Percentiles rank a stretch among this genome's conserved stretches.
Conservation (phyloP, 805 yeast species). For the Saccharomycopsis oosterbeekiorum region DNA sequence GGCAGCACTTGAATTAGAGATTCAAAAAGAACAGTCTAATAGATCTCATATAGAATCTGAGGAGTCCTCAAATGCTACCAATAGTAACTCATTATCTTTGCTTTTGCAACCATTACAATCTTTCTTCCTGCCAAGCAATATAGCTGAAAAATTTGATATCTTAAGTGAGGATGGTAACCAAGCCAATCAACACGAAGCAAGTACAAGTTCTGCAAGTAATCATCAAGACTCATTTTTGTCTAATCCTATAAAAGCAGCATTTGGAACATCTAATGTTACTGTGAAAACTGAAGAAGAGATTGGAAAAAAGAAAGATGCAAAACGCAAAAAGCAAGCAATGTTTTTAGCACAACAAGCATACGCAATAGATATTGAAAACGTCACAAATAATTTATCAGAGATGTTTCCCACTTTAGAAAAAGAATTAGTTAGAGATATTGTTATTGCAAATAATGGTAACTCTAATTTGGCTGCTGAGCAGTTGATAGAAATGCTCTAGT, state of each 20-base stretch:
- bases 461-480: constrained; percentile 26
- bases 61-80: not conserved
- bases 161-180: not conserved
- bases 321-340: constrained; percentile 29
- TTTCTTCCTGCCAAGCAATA: constrained; percentile 9
- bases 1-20: constrained; percentile 19
- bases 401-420: constrained; percentile 73
- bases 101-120: constrained; percentile 17
- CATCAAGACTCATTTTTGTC: not conserved
- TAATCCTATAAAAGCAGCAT: constrained; percentile 12
- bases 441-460: constrained; percentile 44
- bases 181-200: not conserved
- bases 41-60: not conserved
- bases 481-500: not conserved
- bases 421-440: constrained; percentile 60
- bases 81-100: not conserved
- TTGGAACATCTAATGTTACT: constrained; percentile 8
- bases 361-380: constrained; percentile 35
- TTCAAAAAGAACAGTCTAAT: constrained; percentile 1
- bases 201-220: constrained; percentile 2
- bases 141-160: not conserved
- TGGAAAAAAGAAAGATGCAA: constrained; percentile 25
- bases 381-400: constrained; percentile 41
- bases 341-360: constrained; percentile 30
- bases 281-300: not conserved